These are phyloP conservation scores for Ephemerocybe angulata DNA, from an alignment of 768 basidiomycete genomes.

Conservation along the genomic window DNA sequence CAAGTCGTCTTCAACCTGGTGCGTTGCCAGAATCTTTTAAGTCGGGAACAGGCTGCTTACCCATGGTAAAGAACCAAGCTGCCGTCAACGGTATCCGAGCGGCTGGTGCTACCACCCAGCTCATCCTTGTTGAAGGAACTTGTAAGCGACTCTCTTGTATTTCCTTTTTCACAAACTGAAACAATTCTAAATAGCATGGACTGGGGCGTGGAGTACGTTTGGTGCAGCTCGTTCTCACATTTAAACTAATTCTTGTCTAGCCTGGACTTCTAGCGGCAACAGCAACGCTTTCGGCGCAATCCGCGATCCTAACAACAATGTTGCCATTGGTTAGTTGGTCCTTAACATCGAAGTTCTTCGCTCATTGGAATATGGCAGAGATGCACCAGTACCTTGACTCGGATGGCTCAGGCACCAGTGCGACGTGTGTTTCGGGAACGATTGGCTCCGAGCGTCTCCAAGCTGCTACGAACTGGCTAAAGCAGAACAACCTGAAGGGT, in stretches of 20 bases:
- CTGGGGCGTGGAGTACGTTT: constrained; percentile 63
- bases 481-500: constrained; percentile 56
- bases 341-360: neutral
- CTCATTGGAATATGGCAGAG: constrained; percentile 29
- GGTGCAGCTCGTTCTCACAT: no score
- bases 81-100: constrained; percentile 63
- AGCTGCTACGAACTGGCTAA: constrained; percentile 55
- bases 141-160: constrained; percentile 7
- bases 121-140: constrained; percentile 42
- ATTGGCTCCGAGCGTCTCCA: constrained; percentile 57
- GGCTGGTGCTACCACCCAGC: constrained; percentile 56
- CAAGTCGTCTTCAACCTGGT: constrained; percentile 45
- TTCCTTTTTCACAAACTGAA: constrained; percentile 1
- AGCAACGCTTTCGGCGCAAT: constrained; percentile 46
- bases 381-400: constrained; percentile 73
- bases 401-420: constrained; percentile 55
- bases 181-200: constrained; percentile 39
- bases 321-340: constrained; percentile 45
- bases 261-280: constrained; percentile 59
- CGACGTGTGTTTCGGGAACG: constrained; percentile 52
- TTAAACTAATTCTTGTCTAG: no score
- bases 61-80: constrained; percentile 47
- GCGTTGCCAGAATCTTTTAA: neutral
- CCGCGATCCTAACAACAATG: constrained; percentile 58
- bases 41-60: neutral